These are phyloP conservation scores for Phytophthora uliginosa DNA, from an alignment of 352 stramenopile genomes.

Conservation along the genomic window DNA sequence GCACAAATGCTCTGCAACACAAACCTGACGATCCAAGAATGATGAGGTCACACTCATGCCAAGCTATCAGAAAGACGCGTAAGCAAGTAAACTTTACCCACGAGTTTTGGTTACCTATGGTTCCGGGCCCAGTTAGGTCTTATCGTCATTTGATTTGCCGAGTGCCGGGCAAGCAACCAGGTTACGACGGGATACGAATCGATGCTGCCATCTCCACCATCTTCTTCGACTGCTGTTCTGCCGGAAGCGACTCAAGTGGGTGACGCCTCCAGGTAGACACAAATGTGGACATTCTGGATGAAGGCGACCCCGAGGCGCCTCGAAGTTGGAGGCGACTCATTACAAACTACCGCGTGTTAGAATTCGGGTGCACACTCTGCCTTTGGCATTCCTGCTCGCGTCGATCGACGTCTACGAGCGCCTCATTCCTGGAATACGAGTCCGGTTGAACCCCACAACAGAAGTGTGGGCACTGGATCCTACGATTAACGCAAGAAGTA, in stretches of 20 bases:
- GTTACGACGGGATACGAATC: conserved; percentile 14
- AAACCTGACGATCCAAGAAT: neutral
- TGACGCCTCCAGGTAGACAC: conserved; percentile 5
- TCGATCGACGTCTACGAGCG: conserved; percentile 55
- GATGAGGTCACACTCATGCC: conserved; percentile 12
- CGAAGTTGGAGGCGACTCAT: conserved; percentile 15
- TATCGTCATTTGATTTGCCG: conserved; percentile 12
- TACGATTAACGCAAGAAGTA: conserved; percentile 49
- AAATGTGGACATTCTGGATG: conserved; percentile 6
- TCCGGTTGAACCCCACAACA: conserved; percentile 46
- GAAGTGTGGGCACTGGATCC: conserved; percentile 56
- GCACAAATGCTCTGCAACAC: conserved; percentile 1
- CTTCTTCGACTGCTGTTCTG: no score
- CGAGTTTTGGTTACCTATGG: neutral
- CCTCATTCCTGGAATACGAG: conserved; percentile 46
- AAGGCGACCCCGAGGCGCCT: neutral
- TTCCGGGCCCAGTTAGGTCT: neutral
- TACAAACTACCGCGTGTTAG: conserved; percentile 47
- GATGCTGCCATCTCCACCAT: conserved; percentile 2
- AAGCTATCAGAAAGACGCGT: conserved; percentile 2
- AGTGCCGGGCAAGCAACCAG: neutral
- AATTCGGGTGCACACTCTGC: conserved; percentile 53
- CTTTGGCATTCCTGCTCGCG: conserved; percentile 50
- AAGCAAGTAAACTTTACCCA: conserved; percentile 12
- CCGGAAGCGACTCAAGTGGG: no score